These are phyloP conservation scores for Kockiozyma suomiensis DNA, from an alignment of 805 yeast genomes.

Conservation along the genomic window DNA sequence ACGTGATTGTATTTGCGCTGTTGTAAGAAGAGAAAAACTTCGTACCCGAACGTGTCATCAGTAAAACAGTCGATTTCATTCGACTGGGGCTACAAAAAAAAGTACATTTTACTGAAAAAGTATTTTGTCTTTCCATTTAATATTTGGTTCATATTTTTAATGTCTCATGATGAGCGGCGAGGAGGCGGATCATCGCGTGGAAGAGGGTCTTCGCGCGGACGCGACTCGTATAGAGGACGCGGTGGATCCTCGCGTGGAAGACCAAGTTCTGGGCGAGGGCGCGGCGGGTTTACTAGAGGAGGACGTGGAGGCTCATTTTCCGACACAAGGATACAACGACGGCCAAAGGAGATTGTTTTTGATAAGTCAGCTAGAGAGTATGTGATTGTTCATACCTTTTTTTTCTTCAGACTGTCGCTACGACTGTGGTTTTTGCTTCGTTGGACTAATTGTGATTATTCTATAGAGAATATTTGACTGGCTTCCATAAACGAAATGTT, in stretches of 20 bases:
- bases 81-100: neutral
- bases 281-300: neutral
- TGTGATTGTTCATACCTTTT: constrained; percentile 29
- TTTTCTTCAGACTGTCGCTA: too few relatives aligned
- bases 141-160: too few relatives aligned
- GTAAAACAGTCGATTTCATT: neutral
- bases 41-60: too few relatives aligned
- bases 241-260: constrained; percentile 11
- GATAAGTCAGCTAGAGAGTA: constrained; percentile 71
- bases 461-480: constrained; percentile 78
- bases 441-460: neutral
- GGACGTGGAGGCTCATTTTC: constrained; percentile 3
- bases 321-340: neutral
- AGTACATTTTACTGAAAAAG: neutral
- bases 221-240: constrained; percentile 1
- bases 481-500: constrained; percentile 91
- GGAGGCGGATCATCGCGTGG: constrained; percentile 3
- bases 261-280: neutral
- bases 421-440: neutral
- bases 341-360: constrained; percentile 66
- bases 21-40: neutral
- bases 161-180: neutral
- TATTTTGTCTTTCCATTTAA: too few relatives aligned
- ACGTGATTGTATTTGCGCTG: neutral
- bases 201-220: neutral